These are phyloP conservation scores for Pythium plurisporium DNA, from an alignment of 352 stramenopile genomes.

Conservation along the genomic window DNA sequence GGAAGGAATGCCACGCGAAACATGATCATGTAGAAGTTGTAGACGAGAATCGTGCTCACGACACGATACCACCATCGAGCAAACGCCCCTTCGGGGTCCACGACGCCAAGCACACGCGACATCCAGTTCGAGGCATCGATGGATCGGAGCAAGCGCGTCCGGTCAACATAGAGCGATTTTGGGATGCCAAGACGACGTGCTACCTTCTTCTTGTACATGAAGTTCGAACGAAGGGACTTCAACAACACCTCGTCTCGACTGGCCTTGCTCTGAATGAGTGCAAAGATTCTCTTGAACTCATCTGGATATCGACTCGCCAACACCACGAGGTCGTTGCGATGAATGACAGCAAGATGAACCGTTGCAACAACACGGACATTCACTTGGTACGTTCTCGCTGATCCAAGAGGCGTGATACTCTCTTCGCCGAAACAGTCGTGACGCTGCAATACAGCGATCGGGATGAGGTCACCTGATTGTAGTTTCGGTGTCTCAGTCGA, in stretches of 20 bases:
- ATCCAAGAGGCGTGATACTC: conserved; percentile 26
- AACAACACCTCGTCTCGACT: conserved; percentile 18
- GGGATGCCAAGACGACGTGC: conserved; percentile 34
- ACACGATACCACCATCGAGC: conserved; percentile 52
- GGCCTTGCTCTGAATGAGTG: conserved; percentile 2
- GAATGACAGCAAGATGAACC: conserved; percentile 40
- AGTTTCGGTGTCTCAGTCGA: too few species aligned
- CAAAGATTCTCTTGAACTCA: conserved; percentile 17
- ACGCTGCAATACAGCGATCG: conserved; percentile 45
- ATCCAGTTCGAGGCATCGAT: not conserved
- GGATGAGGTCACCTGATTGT: conserved; percentile 22
- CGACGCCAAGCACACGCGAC: conserved; percentile 3
- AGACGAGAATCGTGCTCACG: conserved; percentile 40
- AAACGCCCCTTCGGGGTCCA: conserved; percentile 44
- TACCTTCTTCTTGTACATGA: conserved; percentile 46
- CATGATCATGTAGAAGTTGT: conserved; percentile 33
- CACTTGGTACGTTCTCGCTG: conserved; percentile 31
- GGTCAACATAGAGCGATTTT: conserved; percentile 41
- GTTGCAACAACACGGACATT: conserved; percentile 55
- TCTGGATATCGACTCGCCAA: conserved; percentile 39
- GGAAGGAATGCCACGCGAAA: conserved; percentile 30
- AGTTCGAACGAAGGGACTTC: conserved; percentile 33
- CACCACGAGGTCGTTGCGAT: conserved; percentile 32
- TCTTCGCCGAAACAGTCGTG: conserved; percentile 63
- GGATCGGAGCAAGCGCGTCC: conserved; percentile 18